Percentiles rank a stretch among this genome's conserved stretches.
phyloP scores from a whole-genome alignment of 169 alveolate genomes.

The Hepatocystis sp. region DNA sequence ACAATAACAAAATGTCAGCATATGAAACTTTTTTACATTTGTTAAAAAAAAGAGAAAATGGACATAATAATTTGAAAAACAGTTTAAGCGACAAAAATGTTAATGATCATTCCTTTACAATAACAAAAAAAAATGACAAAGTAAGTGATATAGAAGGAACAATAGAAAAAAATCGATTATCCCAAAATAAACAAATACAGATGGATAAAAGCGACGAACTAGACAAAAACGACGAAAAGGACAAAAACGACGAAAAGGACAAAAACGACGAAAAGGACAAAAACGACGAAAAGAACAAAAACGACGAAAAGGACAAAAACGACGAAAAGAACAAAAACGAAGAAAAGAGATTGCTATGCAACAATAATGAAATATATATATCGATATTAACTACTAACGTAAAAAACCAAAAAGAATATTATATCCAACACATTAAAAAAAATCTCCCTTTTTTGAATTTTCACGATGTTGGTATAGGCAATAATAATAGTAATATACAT shows the following conservation, averaged over 20 bases:
- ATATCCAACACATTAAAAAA: background rate
- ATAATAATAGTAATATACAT: background rate
- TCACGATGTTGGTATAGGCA: background rate
- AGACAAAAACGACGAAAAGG: too few species aligned
- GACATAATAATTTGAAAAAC: background rate
- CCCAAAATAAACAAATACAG: too few species aligned
- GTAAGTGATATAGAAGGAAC: too few species aligned
- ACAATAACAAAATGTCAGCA: background rate
- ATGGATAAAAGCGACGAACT: too few species aligned
- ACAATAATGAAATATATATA: slow-evolving; percentile 42
- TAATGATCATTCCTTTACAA: too few species aligned
- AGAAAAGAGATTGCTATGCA: background rate
- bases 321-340: background rate
- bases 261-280: too few species aligned
- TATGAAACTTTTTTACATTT: slow-evolving; percentile 39
- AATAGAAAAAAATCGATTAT: too few species aligned
- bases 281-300: background rate
- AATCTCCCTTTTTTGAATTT: background rate
- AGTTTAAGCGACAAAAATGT: background rate
- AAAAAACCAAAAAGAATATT: slow-evolving; percentile 16
- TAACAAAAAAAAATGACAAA: too few species aligned
- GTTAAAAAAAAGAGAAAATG: slow-evolving; percentile 25
- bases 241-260: too few species aligned
- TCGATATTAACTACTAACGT: slow-evolving; percentile 15
- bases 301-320: background rate